Percentiles rank a stretch among this genome's conserved stretches.
phyloP scores from a whole-genome alignment of 179 eudicot species.

The Spinacia oleracea region DNA sequence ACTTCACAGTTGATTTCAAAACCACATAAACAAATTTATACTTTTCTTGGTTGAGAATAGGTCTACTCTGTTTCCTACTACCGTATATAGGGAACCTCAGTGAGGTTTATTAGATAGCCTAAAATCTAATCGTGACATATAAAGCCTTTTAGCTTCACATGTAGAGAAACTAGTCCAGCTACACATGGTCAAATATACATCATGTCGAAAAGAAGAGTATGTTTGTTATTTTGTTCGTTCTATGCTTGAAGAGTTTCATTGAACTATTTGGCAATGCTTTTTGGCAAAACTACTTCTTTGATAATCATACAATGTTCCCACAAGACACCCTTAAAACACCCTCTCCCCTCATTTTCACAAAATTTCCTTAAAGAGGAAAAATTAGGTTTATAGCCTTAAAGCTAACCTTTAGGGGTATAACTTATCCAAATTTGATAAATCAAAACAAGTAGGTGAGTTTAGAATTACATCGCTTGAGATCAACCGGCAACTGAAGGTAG shows the following conservation, averaged over 20 bases:
- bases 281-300: neutral
- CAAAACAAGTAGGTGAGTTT: neutral
- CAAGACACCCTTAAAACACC: neutral
- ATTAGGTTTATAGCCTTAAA: neutral
- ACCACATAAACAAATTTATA: no score
- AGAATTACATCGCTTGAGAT: constrained; percentile 70
- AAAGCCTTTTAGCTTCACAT: neutral
- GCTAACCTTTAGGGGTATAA: neutral
- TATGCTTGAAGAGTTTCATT: neutral
- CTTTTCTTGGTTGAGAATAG: neutral
- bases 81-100: neutral
- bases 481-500: constrained; percentile 86
- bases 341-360: neutral
- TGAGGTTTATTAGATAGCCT: no score
- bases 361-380: neutral
- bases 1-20: neutral
- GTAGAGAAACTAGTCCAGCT: neutral
- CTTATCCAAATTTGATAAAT: neutral
- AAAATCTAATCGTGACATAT: no score
- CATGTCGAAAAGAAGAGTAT: neutral
- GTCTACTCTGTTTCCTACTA: neutral
- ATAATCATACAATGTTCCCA: neutral
- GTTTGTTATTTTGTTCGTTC: neutral
- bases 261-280: neutral
- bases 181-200: neutral